A percentile compares a stretch with the other conserved stretches of the same genome.
These are phyloP conservation scores for Russula virescens DNA, from an alignment of 768 basidiomycete genomes.

Conservation along the genomic window DNA sequence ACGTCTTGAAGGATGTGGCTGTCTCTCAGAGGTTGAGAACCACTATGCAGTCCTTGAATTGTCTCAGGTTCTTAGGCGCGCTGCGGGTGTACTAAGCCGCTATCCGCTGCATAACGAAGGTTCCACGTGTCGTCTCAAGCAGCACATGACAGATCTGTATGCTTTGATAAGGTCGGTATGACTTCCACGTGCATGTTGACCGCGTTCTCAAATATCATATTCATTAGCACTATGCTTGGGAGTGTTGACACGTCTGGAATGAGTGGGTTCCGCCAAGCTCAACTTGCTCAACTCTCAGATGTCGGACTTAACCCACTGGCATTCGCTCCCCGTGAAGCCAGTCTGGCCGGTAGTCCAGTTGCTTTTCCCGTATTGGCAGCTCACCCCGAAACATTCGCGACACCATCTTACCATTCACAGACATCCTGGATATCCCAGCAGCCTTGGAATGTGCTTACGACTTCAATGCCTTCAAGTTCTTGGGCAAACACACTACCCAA, in stretches of 20 bases:
- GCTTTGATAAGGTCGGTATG: constrained; percentile 43
- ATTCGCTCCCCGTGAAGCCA: not conserved
- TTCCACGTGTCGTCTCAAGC: constrained; percentile 35
- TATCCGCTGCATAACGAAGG: constrained; percentile 37
- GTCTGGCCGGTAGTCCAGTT: too few relatives aligned
- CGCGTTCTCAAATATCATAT: not conserved
- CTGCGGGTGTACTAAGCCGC: constrained; percentile 47
- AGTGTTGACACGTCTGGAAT: not conserved
- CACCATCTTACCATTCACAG: too few relatives aligned
- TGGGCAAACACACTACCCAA: too few relatives aligned
- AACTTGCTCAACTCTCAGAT: not conserved
- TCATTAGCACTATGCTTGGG: not conserved
- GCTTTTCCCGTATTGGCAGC: too few relatives aligned
- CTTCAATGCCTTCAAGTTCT: too few relatives aligned
- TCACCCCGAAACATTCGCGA: too few relatives aligned
- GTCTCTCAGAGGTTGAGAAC: constrained; percentile 46
- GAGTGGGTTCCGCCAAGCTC: not conserved
- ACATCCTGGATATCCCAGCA: too few relatives aligned
- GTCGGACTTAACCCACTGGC: not conserved
- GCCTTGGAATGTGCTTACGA: too few relatives aligned
- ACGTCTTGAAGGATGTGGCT: constrained; percentile 44
- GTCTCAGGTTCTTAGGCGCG: constrained; percentile 56
- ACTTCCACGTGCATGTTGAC: not conserved
- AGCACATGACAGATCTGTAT: constrained; percentile 47
- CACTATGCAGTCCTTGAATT: constrained; percentile 60